Evolutionary conservation across 495 filamentous ascomycete genomes (phyloP).

Genomic region (Neurospora pannonica): DNA sequence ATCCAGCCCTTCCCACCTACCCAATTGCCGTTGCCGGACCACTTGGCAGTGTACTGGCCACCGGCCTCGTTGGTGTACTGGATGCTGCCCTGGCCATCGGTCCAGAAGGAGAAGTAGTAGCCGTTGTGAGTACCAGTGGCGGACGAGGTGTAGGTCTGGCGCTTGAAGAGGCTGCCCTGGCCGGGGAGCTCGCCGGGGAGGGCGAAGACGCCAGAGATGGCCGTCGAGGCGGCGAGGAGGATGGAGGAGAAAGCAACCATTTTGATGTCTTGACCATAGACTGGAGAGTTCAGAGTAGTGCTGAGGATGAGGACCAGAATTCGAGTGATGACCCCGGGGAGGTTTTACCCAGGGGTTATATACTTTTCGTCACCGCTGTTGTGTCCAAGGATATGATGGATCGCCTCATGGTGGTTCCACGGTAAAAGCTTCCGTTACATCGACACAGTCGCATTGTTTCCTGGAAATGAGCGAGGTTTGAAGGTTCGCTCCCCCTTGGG

Average conservation of each 20-base stretch:
- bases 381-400: neutral
- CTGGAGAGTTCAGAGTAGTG: neutral
- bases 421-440: neutral
- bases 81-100: slow-evolving; percentile 42
- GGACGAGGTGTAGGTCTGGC: slow-evolving; percentile 20
- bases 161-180: slow-evolving; percentile 19
- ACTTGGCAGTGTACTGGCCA: slow-evolving; percentile 47
- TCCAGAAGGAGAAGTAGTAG: slow-evolving; percentile 58
- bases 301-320: neutral
- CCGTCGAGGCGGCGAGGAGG: slow-evolving; percentile 28
- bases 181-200: slow-evolving; percentile 31
- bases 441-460: neutral
- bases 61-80: slow-evolving; percentile 46
- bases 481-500: neutral
- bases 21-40: slow-evolving; percentile 48
- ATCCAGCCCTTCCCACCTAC: slow-evolving; percentile 57
- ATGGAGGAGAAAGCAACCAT: slow-evolving; percentile 42
- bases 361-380: neutral
- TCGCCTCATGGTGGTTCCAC: neutral
- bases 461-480: neutral
- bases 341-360: slow-evolving; percentile 1
- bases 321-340: neutral
- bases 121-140: slow-evolving; percentile 47
- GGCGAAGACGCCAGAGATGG: slow-evolving; percentile 25
- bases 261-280: neutral